Evolutionary conservation across 2,329 filamentous ascomycete genomes (phyloP).

Genomic region (Talaromyces funiculosus): DNA sequence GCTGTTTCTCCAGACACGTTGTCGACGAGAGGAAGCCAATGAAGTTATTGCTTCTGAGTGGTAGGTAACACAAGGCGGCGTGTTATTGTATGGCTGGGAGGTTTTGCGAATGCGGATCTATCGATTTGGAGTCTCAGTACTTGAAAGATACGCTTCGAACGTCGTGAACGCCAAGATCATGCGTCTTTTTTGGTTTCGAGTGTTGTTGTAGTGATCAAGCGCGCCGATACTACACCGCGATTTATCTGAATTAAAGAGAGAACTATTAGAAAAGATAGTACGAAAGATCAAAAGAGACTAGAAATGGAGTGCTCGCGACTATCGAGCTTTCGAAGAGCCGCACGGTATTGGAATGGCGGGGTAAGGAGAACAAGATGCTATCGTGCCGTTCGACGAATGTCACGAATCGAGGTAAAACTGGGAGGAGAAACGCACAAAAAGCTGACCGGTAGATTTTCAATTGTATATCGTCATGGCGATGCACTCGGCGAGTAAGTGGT

Average conservation of each 20-base stretch:
- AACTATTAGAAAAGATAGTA: not conserved
- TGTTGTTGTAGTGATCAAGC: not conserved
- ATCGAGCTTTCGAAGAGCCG: not conserved
- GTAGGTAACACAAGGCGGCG: not conserved
- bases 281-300: not conserved
- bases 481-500: not conserved
- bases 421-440: not conserved
- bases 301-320: not conserved
- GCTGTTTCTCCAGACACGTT: constrained; percentile 43
- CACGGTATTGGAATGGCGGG: constrained; percentile 11
- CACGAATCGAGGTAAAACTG: not conserved
- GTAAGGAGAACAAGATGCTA: constrained; percentile 11
- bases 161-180: not conserved
- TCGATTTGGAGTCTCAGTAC: not conserved
- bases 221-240: not conserved
- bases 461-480: constrained; percentile 8
- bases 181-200: not conserved
- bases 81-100: not conserved
- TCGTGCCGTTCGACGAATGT: constrained; percentile 14
- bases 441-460: not conserved
- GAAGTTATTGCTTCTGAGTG: not conserved
- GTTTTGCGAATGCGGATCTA: not conserved
- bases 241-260: not conserved
- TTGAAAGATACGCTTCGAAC: not conserved
- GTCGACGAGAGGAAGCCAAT: constrained; percentile 19